A percentile compares a stretch with the other conserved stretches of the same genome.
phyloP scores from a whole-genome alignment of 2,329 filamentous ascomycete genomes.

The Camptophora hylomeconis region DNA sequence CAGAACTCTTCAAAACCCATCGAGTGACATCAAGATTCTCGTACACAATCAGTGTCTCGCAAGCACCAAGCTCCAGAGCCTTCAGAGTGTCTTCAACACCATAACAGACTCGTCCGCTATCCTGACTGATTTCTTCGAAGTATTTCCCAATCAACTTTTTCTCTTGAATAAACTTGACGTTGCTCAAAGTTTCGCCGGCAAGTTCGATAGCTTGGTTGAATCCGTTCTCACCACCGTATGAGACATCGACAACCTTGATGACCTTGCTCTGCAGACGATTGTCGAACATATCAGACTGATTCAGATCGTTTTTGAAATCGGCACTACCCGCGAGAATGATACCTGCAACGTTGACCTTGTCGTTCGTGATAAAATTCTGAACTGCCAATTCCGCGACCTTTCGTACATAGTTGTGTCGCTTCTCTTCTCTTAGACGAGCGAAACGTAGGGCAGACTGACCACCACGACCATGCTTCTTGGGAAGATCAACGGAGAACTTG shows the following conservation, averaged over 20 bases:
- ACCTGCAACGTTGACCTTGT: conserved; percentile 96
- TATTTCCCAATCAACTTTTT: conserved; percentile 99
- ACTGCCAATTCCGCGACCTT: conserved; percentile 97
- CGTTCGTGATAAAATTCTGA: conserved; percentile 95
- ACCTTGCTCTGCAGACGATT: conserved; percentile 83
- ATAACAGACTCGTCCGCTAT: conserved; percentile 94
- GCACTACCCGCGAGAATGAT: conserved; percentile 92
- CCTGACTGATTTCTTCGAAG: conserved; percentile 97
- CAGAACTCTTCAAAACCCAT: conserved; percentile 73
- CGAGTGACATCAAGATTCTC: conserved; percentile 94
- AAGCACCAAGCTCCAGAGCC: conserved; percentile 87
- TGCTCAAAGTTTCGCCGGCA: conserved; percentile 86
- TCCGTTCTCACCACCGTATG: conserved; percentile 96
- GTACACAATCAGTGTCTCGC: conserved; percentile 88
- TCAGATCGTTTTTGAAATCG: conserved; percentile 99
- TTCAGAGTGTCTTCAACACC: conserved; percentile 96
- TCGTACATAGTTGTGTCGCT: conserved; percentile 98
- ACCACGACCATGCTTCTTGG: conserved; percentile 99
- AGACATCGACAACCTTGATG: conserved; percentile 98
- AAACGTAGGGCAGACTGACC: conserved; percentile 99
- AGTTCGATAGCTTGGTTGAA: conserved; percentile 99
- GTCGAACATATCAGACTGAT: conserved; percentile 96
- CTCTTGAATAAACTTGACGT: conserved; percentile 99
- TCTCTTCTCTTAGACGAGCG: conserved; percentile 96
- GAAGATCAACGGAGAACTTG: conserved; percentile 96